phyloP scores from a whole-genome alignment of 2,329 filamentous ascomycete genomes.

The Neofusicoccum sp. region DNA sequence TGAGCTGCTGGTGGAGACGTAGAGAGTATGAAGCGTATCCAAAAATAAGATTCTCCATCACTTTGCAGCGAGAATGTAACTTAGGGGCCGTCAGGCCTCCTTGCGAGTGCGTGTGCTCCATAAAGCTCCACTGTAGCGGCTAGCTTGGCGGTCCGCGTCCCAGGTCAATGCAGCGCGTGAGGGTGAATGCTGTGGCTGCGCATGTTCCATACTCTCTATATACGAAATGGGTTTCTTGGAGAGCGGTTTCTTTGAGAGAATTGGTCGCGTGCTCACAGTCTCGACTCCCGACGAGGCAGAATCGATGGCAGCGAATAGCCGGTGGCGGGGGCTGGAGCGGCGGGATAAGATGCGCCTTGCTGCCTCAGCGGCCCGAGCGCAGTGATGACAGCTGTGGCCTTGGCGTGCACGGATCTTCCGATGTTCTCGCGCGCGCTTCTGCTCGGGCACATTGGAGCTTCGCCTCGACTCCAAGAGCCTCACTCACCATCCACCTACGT shows the following conservation, averaged over 20 bases:
- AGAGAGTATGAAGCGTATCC: background rate
- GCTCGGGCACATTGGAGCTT: conserved; percentile 17
- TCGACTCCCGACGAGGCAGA: background rate
- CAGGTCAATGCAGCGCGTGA: conserved; percentile 3
- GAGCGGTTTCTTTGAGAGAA: too few species aligned
- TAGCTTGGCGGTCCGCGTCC: conserved; percentile 5
- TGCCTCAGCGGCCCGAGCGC: background rate
- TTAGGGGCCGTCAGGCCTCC: background rate
- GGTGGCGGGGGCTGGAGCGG: background rate
- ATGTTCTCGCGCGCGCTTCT: conserved; percentile 14
- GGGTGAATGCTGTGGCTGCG: background rate
- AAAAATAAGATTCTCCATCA: background rate
- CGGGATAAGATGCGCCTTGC: conserved; percentile 1
- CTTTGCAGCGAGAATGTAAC: background rate
- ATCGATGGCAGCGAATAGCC: background rate
- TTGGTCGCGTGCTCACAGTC: background rate
- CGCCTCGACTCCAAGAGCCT: conserved; percentile 3
- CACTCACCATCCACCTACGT: background rate
- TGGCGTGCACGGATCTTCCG: conserved; percentile 1
- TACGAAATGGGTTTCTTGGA: too few species aligned
- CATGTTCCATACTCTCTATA: too few species aligned
- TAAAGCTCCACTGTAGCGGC: background rate
- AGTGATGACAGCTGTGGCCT: conserved; percentile 4
- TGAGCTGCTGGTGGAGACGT: background rate
- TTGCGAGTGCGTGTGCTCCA: background rate